Evolutionary conservation across 495 filamentous ascomycete genomes (phyloP), one percentile per base, ranked within the genome.

Genomic region (Penicillium waksmanii): DNA sequence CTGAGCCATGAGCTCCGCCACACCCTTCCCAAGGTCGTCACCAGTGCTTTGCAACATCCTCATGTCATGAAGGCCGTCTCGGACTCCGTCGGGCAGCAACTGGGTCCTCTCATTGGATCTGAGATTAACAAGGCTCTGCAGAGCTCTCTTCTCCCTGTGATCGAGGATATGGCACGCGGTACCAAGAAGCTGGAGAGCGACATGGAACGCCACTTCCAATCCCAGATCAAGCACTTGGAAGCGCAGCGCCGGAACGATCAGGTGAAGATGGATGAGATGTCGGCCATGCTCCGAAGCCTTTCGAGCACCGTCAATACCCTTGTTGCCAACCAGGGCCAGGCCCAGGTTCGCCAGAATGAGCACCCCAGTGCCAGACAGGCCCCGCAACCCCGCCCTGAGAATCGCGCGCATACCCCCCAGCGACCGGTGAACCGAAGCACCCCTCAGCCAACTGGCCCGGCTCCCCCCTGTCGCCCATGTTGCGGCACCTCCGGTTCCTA

Each of bases 231-330:
- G 53, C 79, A 84, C 21, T 79, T 88, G 18, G 89, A 96, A 64
- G 67, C 77, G n/a, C 85, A 88, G 67, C 89, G 86, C 44, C 81
- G 84, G 18, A 79, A 80, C 21, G 93, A 97, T 62, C 80, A 80
- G 31, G 78, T 77, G 34, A 96, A 96, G 79, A 90, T 97, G 57
- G 91, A 96, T 48, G 85, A 93, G 62, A 83, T 98, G 60, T 88
- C 88, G 15, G 76, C 80, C 5, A 81, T 91, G 23, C 87, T 96
- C 10, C 85, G 82, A 35, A 78, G 83, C 44, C 79, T 97, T 55
- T 83, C 87, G 13, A 85, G 89, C 57, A 92, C 87, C 9, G 81
- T 98, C 25, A 80, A 86, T 33, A 77, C 85, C 8, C 86, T 96
- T 83, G 85, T 86, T 10, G 77, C 83, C 5, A 79, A 82, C 3